Evolutionary conservation across 2,329 filamentous ascomycete species (phyloP).

Genomic region (Colletotrichum limetticola): DNA sequence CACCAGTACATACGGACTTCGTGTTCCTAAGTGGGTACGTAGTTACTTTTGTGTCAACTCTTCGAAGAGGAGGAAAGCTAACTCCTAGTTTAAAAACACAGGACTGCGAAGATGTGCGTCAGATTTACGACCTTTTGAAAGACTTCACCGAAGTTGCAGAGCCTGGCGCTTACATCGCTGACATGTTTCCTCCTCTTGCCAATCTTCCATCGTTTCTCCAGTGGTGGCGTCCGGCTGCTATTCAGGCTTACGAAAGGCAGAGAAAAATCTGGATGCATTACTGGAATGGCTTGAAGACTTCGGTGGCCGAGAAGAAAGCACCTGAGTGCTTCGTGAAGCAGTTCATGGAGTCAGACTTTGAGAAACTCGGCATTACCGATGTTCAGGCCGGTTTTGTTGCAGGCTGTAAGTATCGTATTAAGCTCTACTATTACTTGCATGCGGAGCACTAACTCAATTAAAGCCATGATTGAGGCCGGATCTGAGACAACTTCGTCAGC

Average conservation of each 20-base stretch:
- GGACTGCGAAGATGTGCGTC: neutral
- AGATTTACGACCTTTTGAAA: neutral
- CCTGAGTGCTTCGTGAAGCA: conserved; percentile 10
- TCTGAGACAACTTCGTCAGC: neutral
- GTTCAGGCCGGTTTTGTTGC: neutral
- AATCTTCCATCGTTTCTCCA: neutral
- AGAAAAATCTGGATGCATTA: neutral
- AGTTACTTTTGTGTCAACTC: neutral
- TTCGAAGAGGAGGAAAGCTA: neutral
- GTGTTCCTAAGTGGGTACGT: neutral
- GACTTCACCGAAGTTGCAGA: neutral
- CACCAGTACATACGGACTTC: neutral
- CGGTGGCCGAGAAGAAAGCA: neutral
- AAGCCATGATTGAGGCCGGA: neutral
- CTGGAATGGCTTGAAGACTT: conserved; percentile 1
- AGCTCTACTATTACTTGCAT: neutral
- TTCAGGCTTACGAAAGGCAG: neutral
- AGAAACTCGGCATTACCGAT: neutral
- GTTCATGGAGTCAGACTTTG: conserved; percentile 4
- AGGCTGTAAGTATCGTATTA: neutral
- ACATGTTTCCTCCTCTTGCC: neutral
- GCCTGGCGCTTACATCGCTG: neutral
- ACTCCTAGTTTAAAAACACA: neutral
- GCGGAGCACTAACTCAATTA: neutral
- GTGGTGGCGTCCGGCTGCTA: neutral